Percentiles rank a stretch among this genome's conserved stretches.
Conservation (phyloP, 306 rosid genomes). For the Purshia tridentata region DNA sequence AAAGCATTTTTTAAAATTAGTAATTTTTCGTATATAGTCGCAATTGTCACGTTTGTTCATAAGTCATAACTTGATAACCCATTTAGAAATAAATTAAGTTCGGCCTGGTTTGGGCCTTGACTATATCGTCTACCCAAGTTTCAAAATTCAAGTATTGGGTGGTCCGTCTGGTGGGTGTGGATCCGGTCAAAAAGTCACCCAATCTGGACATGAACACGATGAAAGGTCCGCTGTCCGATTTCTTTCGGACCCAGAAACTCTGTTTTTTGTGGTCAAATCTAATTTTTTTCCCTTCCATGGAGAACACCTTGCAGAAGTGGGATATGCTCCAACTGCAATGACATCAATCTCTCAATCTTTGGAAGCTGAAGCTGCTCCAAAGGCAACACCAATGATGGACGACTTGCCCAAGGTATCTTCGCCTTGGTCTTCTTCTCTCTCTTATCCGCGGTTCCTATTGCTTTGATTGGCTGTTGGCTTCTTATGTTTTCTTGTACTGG, state of each 20-base stretch:
- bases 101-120: neutral
- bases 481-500: neutral
- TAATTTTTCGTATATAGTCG: too few relatives aligned
- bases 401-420: conserved; percentile 19
- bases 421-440: neutral
- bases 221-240: neutral
- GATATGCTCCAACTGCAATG: neutral
- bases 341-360: conserved; percentile 9
- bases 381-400: conserved; percentile 7
- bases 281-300: neutral
- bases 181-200: neutral
- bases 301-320: conserved; percentile 5
- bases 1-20: too few relatives aligned
- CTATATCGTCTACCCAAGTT: neutral
- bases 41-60: too few relatives aligned
- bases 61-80: too few relatives aligned
- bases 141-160: neutral
- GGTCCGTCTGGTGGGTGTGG: neutral
- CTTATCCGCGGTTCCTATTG: neutral
- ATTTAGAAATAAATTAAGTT: neutral
- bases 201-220: neutral
- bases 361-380: conserved; percentile 5
- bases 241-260: neutral
- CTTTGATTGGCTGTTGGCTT: neutral
- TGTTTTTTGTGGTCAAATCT: neutral